Conservation (phyloP, 371 early-diverging fungal species). For the Saksenaea vasiformis region DNA sequence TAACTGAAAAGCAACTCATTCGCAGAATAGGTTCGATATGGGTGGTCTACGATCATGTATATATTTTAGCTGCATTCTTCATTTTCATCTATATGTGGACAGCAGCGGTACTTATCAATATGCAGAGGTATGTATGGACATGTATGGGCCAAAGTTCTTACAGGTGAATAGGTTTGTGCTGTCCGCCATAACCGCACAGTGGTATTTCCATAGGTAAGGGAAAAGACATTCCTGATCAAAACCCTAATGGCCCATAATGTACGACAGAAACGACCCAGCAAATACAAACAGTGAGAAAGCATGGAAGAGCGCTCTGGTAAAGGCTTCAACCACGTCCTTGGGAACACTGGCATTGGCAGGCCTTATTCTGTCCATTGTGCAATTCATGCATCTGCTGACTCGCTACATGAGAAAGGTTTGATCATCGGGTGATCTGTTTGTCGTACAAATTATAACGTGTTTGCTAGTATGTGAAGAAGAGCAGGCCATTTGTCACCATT, state of each 20-base stretch:
- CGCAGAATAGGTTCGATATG: conserved; percentile 30
- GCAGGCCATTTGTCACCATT: conserved; percentile 30
- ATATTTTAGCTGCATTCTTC: conserved; percentile 55
- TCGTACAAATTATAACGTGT: not conserved
- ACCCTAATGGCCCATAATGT: not conserved
- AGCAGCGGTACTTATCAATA: conserved; percentile 64
- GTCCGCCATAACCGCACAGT: conserved; percentile 73
- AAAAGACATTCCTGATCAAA: not conserved
- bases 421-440: not conserved
- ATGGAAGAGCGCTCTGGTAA: conserved; percentile 45
- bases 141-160: not conserved
- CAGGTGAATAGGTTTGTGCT: conserved; percentile 52
- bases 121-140: conserved; percentile 57
- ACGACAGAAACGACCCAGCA: conserved; percentile 45
- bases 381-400: conserved; percentile 51
- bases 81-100: conserved; percentile 79
- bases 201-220: conserved; percentile 69
- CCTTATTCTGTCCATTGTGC: conserved; percentile 65
- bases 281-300: conserved; percentile 39
- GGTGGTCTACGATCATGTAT: conserved; percentile 58
- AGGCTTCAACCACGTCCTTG: conserved; percentile 64
- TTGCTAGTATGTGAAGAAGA: conserved; percentile 30
- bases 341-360: conserved; percentile 74
- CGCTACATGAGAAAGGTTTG: conserved; percentile 51
- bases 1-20: not conserved